A percentile compares a stretch with the other conserved stretches of the same genome.
These are phyloP conservation scores for Choiromyces venosus DNA, from an alignment of 495 filamentous ascomycete genomes.

Conservation along the genomic window DNA sequence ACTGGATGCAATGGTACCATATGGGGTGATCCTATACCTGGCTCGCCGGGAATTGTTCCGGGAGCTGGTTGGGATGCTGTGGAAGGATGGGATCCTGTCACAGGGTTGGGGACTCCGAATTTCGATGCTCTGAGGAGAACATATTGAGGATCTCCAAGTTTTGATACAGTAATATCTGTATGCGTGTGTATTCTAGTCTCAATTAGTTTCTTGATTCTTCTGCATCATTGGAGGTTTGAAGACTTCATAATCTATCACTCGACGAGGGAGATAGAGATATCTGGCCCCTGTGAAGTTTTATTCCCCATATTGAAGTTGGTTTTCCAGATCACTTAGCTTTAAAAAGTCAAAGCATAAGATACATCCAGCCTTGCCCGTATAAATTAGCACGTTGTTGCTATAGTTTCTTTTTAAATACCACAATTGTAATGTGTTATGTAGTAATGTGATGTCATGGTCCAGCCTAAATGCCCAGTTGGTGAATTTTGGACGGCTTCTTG, in stretches of 20 bases:
- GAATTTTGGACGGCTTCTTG: neutral
- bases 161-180: neutral
- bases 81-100: conserved; percentile 51
- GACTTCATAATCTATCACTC: neutral
- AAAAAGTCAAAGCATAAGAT: neutral
- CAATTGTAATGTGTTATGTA: neutral
- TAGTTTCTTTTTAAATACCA: neutral
- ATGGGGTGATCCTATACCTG: conserved; percentile 34
- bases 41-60: conserved; percentile 43
- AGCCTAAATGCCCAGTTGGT: neutral
- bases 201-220: neutral
- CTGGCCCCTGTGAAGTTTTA: neutral
- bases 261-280: neutral
- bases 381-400: neutral
- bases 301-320: neutral
- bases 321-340: neutral
- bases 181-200: conserved; percentile 8
- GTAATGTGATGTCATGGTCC: neutral
- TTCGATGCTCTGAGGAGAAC: conserved; percentile 44
- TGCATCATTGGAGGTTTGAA: neutral
- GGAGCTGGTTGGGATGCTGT: conserved; percentile 60
- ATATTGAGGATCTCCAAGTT: conserved; percentile 20
- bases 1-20: conserved; percentile 49
- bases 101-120: conserved; percentile 48
- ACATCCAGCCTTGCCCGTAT: neutral